Conservation (phyloP, 768 basidiomycete species). For the Tremella yokohamensis region DNA sequence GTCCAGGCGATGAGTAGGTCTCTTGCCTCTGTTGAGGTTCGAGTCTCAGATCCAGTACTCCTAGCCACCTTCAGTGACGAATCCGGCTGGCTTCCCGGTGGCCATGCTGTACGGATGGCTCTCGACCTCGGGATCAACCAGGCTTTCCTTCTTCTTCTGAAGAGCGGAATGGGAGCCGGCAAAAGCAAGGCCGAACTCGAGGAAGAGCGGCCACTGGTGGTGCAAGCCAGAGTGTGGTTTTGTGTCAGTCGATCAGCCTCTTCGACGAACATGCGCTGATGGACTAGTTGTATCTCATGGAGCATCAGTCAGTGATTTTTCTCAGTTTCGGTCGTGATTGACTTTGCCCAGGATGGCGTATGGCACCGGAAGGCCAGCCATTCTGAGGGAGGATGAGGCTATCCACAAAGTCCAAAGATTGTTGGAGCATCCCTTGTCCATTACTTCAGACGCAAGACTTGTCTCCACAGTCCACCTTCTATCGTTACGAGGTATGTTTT, state of each 20-base stretch:
- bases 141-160: constrained; percentile 78
- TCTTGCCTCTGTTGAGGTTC: not conserved
- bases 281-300: constrained; percentile 70
- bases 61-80: constrained; percentile 86
- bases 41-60: constrained; percentile 59
- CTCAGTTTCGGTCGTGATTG: constrained; percentile 11
- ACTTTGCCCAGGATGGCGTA: constrained; percentile 71
- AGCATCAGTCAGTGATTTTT: constrained; percentile 71
- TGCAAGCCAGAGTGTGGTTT: constrained; percentile 84
- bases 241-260: constrained; percentile 53
- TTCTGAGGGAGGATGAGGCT: constrained; percentile 87
- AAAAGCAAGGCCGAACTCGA: constrained; percentile 59
- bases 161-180: constrained; percentile 66
- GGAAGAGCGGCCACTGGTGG: constrained; percentile 72
- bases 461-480: constrained; percentile 92
- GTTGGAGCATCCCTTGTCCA: constrained; percentile 78
- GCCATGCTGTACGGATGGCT: constrained; percentile 93
- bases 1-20: constrained; percentile 87
- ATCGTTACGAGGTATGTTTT: constrained; percentile 60
- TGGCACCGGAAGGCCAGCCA: constrained; percentile 87
- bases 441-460: constrained; percentile 90
- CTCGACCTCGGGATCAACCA: constrained; percentile 90
- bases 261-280: constrained; percentile 6
- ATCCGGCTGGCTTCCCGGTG: constrained; percentile 90
- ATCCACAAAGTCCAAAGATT: constrained; percentile 75